A percentile compares a stretch with the other conserved stretches of the same genome.
Evolutionary conservation across 163 green algal species (phyloP).

Genomic region (Volvox carteri): DNA sequence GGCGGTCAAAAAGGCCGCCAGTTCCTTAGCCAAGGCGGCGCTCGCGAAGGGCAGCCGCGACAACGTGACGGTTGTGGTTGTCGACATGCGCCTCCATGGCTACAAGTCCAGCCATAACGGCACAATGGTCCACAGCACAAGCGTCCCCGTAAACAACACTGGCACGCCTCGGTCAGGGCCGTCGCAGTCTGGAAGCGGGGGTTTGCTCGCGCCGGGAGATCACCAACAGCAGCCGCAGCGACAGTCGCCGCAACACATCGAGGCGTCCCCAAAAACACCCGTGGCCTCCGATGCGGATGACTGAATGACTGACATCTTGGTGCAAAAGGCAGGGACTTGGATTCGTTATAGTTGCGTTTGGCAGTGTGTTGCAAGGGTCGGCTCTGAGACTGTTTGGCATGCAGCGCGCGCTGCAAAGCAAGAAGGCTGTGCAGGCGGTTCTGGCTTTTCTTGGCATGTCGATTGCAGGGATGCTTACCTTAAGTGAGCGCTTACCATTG

Average conservation of each 20-base stretch:
- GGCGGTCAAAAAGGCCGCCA: constrained; percentile 59
- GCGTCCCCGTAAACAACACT: not conserved
- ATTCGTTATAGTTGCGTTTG: too few species aligned
- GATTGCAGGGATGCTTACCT: too few species aligned
- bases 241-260: not conserved
- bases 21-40: constrained; percentile 65
- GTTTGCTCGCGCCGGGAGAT: not conserved
- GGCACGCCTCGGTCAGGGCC: not conserved
- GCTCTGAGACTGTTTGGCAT: not conserved
- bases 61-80: constrained; percentile 76
- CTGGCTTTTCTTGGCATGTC: not conserved
- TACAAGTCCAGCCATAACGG: not conserved
- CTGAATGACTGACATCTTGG: too few species aligned
- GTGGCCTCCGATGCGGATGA: not conserved
- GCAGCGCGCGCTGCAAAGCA: not conserved
- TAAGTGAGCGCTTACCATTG: too few species aligned
- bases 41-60: constrained; percentile 70
- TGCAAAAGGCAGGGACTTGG: too few species aligned
- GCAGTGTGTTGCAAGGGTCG: too few species aligned
- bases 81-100: constrained; percentile 62
- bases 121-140: not conserved
- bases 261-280: not conserved
- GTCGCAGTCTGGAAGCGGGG: not conserved
- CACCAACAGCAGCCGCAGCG: not conserved
- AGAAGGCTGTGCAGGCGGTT: not conserved